A percentile compares a stretch with the other conserved stretches of the same genome.
These are phyloP conservation scores for Solanum piurae DNA, from an alignment of 257 asterid species.

Conservation along the genomic window DNA sequence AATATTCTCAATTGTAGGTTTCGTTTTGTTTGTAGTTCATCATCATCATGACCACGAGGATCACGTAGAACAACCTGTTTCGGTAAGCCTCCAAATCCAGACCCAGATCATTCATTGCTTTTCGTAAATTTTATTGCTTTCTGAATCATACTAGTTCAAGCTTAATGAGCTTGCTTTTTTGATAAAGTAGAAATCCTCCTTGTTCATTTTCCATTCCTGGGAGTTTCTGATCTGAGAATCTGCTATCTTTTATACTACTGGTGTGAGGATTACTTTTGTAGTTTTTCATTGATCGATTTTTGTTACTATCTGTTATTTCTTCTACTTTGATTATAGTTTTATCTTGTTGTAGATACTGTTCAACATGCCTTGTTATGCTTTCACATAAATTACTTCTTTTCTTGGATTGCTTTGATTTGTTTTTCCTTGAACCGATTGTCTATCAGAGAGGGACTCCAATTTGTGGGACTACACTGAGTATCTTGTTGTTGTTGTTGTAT, in stretches of 20 bases:
- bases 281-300: not conserved
- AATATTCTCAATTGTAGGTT: constrained; percentile 42
- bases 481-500: not conserved
- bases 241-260: not conserved
- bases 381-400: not conserved
- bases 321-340: not conserved
- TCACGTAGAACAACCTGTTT: constrained; percentile 45
- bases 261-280: not conserved
- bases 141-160: not conserved
- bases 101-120: not conserved
- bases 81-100: constrained; percentile 28
- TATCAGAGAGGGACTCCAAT: not conserved
- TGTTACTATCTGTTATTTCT: not conserved
- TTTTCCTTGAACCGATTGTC: not conserved
- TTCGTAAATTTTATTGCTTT: not conserved
- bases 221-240: not conserved
- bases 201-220: not conserved
- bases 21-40: constrained; percentile 51
- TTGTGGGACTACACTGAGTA: not conserved
- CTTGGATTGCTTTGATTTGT: not conserved
- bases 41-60: constrained; percentile 47
- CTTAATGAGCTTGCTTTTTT: not conserved
- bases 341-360: not conserved
- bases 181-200: not conserved
- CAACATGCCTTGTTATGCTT: not conserved